Evolutionary conservation across 208 protist species (phyloP).

Genomic region (Trypanosoma congolense): DNA sequence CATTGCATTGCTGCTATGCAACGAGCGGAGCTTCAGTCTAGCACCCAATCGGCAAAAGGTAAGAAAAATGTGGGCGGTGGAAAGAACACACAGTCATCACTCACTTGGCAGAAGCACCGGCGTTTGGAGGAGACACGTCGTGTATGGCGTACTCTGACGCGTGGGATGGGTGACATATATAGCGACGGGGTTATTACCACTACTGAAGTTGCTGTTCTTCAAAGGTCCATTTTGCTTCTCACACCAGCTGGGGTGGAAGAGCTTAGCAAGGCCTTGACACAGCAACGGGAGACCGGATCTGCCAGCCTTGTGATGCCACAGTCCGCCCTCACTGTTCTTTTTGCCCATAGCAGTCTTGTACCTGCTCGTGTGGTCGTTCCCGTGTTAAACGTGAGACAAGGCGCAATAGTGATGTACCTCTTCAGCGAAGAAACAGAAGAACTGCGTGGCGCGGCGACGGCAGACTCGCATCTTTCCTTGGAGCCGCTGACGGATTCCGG

Average conservation of each 20-base stretch:
- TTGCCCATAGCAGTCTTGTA: slow-evolving; percentile 31
- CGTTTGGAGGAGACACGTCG: slow-evolving; percentile 16
- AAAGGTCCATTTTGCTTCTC: slow-evolving; percentile 47
- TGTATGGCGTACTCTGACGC: slow-evolving; percentile 27
- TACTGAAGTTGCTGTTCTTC: slow-evolving; percentile 22
- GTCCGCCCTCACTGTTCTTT: slow-evolving; percentile 30
- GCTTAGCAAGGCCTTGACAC: slow-evolving; percentile 13
- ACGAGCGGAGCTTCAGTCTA: slow-evolving; percentile 12
- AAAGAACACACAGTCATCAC: slow-evolving; percentile 1
- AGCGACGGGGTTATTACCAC: not conserved
- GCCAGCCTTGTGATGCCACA: slow-evolving; percentile 12
- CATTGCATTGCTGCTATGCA: slow-evolving; percentile 28
- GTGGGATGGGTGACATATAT: not conserved
- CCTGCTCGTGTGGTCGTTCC: slow-evolving; percentile 49
- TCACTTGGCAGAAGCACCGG: slow-evolving; percentile 8
- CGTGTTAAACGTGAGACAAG: slow-evolving; percentile 9
- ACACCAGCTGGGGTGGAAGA: slow-evolving; percentile 17
- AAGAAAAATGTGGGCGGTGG: not conserved
- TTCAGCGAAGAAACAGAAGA: slow-evolving; percentile 13
- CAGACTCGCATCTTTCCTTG: slow-evolving; percentile 3
- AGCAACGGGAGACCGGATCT: not conserved
- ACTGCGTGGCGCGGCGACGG: not conserved
- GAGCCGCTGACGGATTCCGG: slow-evolving; percentile 4
- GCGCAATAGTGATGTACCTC: slow-evolving; percentile 28
- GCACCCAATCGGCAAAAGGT: not conserved